phyloP scores from a whole-genome alignment of 352 stramenopile genomes.

The Phytophthora colocasiae region DNA sequence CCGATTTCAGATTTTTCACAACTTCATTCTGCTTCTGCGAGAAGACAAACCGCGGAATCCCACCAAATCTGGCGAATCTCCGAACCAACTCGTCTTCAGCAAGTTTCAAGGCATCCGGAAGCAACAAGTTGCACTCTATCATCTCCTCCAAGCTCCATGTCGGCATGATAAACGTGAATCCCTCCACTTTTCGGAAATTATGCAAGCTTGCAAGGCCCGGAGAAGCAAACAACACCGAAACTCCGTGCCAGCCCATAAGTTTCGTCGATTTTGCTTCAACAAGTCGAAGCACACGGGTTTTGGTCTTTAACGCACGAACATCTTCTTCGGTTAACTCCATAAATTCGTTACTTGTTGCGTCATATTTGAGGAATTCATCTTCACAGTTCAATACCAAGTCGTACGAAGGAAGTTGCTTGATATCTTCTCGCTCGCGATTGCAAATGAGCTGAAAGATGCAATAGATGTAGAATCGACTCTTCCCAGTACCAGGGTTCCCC shows the following conservation, averaged over 20 bases:
- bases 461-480: too few species aligned
- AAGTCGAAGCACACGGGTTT: conserved; percentile 30
- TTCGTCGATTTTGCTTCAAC: conserved; percentile 18
- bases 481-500: too few species aligned
- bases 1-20: too few species aligned
- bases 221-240: conserved; percentile 26
- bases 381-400: too few species aligned
- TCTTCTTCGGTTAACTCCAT: too few species aligned
- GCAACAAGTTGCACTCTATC: not conserved
- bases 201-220: not conserved
- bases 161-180: not conserved
- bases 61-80: not conserved
- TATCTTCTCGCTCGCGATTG: too few species aligned
- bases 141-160: conserved; percentile 1
- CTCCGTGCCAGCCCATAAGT: conserved; percentile 14
- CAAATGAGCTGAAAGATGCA: too few species aligned
- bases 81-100: not conserved
- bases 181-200: conserved; percentile 11
- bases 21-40: too few species aligned
- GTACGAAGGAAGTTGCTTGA: too few species aligned
- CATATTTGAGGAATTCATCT: too few species aligned
- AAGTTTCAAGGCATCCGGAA: not conserved
- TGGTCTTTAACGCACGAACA: not conserved
- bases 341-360: too few species aligned
- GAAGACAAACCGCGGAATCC: not conserved